A percentile compares a stretch with the other conserved stretches of the same genome.
These are phyloP conservation scores for Fusarium humuli DNA, from an alignment of 2,329 filamentous ascomycete species.

Conservation along the genomic window DNA sequence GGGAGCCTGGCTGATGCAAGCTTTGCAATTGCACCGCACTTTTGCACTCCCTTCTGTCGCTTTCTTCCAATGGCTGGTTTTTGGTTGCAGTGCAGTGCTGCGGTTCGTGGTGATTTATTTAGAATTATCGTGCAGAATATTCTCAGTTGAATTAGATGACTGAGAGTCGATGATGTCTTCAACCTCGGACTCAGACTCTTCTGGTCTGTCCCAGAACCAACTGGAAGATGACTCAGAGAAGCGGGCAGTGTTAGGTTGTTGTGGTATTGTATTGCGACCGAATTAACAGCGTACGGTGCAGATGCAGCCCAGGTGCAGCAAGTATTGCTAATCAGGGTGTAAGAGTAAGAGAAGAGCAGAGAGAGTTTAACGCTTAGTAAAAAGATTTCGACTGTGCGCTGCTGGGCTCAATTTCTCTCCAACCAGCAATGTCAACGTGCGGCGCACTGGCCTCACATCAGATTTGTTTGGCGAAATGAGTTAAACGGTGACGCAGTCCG, in stretches of 20 bases:
- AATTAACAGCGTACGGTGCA: neutral
- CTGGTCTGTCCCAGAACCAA: conserved; percentile 22
- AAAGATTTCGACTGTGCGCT: conserved; percentile 23
- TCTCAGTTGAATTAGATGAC: neutral
- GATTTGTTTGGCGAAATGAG: conserved; percentile 40
- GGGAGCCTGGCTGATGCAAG: conserved; percentile 33
- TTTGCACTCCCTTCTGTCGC: conserved; percentile 26
- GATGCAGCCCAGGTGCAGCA: neutral
- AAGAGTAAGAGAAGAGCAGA: conserved; percentile 18
- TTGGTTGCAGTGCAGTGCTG: conserved; percentile 4
- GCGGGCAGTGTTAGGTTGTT: conserved; percentile 36
- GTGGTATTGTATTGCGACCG: conserved; percentile 7
- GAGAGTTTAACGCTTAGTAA: conserved; percentile 41
- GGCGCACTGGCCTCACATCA: conserved; percentile 39
- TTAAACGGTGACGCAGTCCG: conserved; percentile 44
- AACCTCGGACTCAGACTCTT: neutral
- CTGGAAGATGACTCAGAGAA: conserved; percentile 33
- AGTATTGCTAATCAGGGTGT: conserved; percentile 40
- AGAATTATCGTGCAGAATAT: neutral
- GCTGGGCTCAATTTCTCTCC: conserved; percentile 31
- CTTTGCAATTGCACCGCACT: conserved; percentile 40
- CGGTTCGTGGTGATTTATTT: conserved; percentile 17
- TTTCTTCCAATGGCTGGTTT: conserved; percentile 9
- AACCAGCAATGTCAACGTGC: conserved; percentile 39
- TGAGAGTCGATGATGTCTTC: neutral